Evolutionary conservation across 495 filamentous ascomycete genomes (phyloP), one percentile per base, ranked within the genome.

Genomic region (Usnea hakonensis): DNA sequence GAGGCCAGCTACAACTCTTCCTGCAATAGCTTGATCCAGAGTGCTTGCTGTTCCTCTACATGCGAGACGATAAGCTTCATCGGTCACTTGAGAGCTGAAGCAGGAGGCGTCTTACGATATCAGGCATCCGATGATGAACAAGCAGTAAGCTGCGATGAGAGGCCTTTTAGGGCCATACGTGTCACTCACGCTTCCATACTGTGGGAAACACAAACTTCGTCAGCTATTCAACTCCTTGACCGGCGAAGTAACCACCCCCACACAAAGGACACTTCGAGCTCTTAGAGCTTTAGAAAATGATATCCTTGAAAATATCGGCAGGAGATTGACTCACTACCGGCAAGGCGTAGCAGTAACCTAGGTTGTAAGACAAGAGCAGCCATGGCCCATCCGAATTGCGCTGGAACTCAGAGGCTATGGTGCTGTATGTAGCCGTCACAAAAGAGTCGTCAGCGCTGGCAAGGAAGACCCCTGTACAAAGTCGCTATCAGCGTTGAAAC

Each of bases 61-160:
- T 52, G 21, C 11, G 17, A 61, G 54, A n/a, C n/a, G n/a, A n/a
- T n/a, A n/a, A n/a, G n/a, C n/a, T n/a, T n/a, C n/a, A n/a, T n/a
- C n/a, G n/a, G n/a, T n/a, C n/a, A n/a, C n/a, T n/a, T n/a, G n/a
- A n/a, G n/a, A n/a, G n/a, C n/a, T n/a, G n/a, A n/a, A n/a, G n/a
- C n/a, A n/a, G n/a, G n/a, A n/a, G n/a, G n/a, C n/a, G n/a, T n/a
- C 73, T 40, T 68, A 77, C 76, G 73, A 74, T 23, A 71, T 67
- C 58, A 69, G 33, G 63, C 70, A 74, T 41, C 68, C 72, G 50
- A 70, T 19, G 23, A 60, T 63, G 61, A 78, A 78, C 3, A 76
- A 48, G 36, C 63, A 32, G 63, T 75, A 74, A 0, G 71, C 67
- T 5, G 43, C 40, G 16, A 79, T 37, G 32, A 75, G 59, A 7